Base-by-base conservation (phyloP, 164 flowering plant species). In the Stephania yunnanensis region DNA sequence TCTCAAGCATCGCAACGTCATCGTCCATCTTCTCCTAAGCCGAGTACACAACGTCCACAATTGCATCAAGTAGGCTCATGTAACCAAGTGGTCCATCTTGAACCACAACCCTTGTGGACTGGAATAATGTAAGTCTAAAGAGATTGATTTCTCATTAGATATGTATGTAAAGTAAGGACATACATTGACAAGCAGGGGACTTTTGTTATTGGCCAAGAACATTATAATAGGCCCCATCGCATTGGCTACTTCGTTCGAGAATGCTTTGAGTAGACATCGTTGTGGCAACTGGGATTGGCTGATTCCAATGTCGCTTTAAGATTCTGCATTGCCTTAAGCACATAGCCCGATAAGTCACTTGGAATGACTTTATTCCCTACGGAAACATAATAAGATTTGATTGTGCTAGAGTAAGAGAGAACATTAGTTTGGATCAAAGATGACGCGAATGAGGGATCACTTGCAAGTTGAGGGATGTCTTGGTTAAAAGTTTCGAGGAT, bases 311-410 rank as follows among this genome's bases (percentile, higher is more conserved):
- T 78, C 0, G 29, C 50, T 42, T 75, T 17, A 7, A 80, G 64
- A 22, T 78, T 72, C 22, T 69, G 30, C 82, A 84, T 79, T 25
- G 83, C 85, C 0, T 46, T 69, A 5, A 73, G 72, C 2, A 82
- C 63, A 42, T 50, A 52, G 0, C 1, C 42, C 0, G 78, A 69
- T 2, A 75, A 70, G 4, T 44, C n/a, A 0, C 79, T 58, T 3
- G 83, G 80, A 20, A 80, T 69, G 46, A 84, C 73, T 61, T 84
- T 83, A 58, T 84, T 84, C n/a, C 87, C 85, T 0, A 75, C 87
- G 2, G 79, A 22, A 6, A 84, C 70, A 10, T 78, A 81, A 5
- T 48, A 44, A 53, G 81, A 71, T 2, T 46, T 19, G 22, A 74
- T 44, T 15, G 31, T 6, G 3, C 17, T 9, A 0, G 36, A 30